phyloP scores from a whole-genome alignment of 805 yeast genomes.

The Komagataella pseudopastoris region DNA sequence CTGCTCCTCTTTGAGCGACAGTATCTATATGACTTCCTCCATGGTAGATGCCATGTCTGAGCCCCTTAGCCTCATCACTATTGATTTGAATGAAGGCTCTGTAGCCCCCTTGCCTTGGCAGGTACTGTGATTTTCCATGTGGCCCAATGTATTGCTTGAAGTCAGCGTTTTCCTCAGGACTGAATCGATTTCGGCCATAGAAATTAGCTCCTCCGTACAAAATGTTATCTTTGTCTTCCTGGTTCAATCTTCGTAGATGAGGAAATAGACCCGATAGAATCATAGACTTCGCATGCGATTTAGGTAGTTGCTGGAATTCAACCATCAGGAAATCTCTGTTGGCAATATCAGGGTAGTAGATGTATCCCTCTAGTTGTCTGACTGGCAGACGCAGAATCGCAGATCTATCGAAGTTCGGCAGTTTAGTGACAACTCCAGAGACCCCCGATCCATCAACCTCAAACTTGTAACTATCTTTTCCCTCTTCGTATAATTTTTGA shows the following conservation, averaged over 20 bases:
- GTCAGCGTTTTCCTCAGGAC: conserved; percentile 7
- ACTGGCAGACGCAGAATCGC: conserved; percentile 28
- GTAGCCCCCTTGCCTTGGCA: conserved; percentile 38
- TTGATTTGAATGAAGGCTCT: conserved; percentile 25
- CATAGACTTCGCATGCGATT: conserved; percentile 63
- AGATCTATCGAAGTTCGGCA: conserved; percentile 23
- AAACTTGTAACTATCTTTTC: conserved; percentile 19
- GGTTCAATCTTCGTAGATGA: conserved; percentile 43
- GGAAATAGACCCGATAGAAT: conserved; percentile 67
- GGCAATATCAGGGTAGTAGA: conserved; percentile 25
- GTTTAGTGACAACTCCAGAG: conserved; percentile 38
- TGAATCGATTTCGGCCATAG: conserved; percentile 11
- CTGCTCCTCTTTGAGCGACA: conserved; percentile 9
- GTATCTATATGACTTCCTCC: conserved; percentile 3
- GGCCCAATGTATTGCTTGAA: conserved; percentile 36
- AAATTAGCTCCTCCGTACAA: conserved; percentile 26
- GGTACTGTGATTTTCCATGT: conserved; percentile 27
- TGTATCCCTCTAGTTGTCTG: neutral
- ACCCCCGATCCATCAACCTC: conserved; percentile 38
- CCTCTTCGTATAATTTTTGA: conserved; percentile 26
- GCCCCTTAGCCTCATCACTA: conserved; percentile 11
- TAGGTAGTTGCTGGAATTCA: conserved; percentile 48
- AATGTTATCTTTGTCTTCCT: conserved; percentile 55
- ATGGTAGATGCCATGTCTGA: conserved; percentile 1
- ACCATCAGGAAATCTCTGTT: conserved; percentile 25